These are phyloP conservation scores for Jatropha podagrica DNA, from an alignment of 441 rosid species.

Conservation along the genomic window DNA sequence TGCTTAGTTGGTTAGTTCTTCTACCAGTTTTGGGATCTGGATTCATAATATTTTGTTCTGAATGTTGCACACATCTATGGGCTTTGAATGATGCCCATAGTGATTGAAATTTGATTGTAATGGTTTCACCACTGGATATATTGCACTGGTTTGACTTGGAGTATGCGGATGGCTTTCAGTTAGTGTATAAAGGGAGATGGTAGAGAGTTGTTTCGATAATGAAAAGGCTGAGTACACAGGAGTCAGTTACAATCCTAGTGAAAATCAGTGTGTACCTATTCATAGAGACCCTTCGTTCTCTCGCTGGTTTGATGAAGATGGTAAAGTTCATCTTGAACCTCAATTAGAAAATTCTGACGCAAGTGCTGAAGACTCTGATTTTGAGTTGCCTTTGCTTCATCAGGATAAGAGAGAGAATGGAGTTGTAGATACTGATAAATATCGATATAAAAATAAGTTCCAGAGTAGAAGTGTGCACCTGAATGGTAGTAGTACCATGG, in stretches of 20 bases:
- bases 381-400: conserved; percentile 38
- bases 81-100: too few relatives aligned
- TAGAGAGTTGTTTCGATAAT: background rate
- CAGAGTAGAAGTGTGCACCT: conserved; percentile 47
- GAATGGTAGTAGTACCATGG: conserved; percentile 38
- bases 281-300: conserved; percentile 47
- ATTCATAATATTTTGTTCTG: background rate
- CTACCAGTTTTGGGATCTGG: background rate
- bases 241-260: conserved; percentile 17
- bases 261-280: conserved; percentile 27
- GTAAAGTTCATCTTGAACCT: conserved; percentile 24
- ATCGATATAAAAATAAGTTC: conserved; percentile 21
- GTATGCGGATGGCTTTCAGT: background rate
- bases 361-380: conserved; percentile 32
- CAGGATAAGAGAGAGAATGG: conserved; percentile 28
- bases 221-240: background rate
- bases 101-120: background rate
- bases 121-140: background rate
- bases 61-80: background rate
- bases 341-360: conserved; percentile 25
- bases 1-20: background rate
- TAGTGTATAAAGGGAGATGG: conserved; percentile 5
- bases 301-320: conserved; percentile 37
- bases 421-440: conserved; percentile 27
- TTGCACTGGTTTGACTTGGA: conserved; percentile 1